A percentile compares a stretch with the other conserved stretches of the same genome.
Conservation (phyloP, 345 rosid genomes). For the Melaleuca quinquenervia region DNA sequence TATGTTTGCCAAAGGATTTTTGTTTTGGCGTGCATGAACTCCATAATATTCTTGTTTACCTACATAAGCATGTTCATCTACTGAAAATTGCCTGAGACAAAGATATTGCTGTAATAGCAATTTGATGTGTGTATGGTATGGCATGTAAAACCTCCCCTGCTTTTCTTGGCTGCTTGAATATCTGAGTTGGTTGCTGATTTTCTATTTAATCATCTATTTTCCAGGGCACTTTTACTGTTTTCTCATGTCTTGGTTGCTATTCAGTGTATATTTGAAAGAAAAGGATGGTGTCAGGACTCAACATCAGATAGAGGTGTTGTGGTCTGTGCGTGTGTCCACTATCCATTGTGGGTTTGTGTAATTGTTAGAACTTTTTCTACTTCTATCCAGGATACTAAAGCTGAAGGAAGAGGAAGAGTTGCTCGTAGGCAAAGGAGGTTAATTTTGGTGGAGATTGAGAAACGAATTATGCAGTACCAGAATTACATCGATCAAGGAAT, state of each 20-base stretch:
- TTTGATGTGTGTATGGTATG: background rate
- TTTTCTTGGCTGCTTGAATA: background rate
- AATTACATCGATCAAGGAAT: constrained; percentile 60
- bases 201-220: background rate
- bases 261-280: background rate
- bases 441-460: constrained; percentile 73
- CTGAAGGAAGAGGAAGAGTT: constrained; percentile 85
- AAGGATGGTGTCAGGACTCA: background rate
- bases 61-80: background rate
- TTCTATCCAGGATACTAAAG: constrained; percentile 62
- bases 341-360: background rate
- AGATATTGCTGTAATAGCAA: background rate
- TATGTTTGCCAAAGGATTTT: background rate
- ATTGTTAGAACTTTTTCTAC: background rate
- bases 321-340: background rate
- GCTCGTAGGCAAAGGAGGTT: constrained; percentile 81
- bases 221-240: background rate
- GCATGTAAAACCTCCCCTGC: background rate
- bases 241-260: background rate
- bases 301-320: background rate
- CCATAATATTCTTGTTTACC: background rate
- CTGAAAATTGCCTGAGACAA: background rate
- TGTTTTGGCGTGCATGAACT: background rate
- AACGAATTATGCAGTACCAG: constrained; percentile 72
- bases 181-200: background rate